Percentiles rank a stretch among this genome's conserved stretches.
Conservation (phyloP, 176 grass and related monocot genomes). For the sorghum (Sorghum bicolor) region DNA sequence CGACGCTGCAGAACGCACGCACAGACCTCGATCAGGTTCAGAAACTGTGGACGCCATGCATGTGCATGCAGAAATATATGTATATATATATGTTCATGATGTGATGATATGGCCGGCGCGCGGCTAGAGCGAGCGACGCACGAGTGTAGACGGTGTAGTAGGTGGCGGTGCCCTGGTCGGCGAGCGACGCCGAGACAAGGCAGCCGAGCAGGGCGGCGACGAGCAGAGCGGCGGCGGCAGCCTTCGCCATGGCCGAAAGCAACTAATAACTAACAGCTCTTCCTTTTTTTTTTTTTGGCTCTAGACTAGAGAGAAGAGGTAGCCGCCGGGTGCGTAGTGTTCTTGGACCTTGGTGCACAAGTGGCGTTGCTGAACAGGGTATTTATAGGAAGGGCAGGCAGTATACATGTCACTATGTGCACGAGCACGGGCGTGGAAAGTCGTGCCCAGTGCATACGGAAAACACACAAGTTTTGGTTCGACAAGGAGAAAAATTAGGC, state of each 20-base stretch:
- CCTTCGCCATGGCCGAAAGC: neutral
- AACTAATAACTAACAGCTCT: neutral
- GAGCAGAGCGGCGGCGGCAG: neutral
- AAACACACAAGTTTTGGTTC: neutral
- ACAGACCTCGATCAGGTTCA: too few species aligned
- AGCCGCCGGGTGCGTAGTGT: neutral
- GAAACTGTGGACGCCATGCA: too few species aligned
- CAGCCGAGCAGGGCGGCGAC: constrained; percentile 1
- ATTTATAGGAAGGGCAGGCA: neutral
- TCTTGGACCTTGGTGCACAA: neutral
- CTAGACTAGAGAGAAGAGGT: neutral
- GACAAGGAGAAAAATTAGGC: neutral
- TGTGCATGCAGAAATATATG: too few species aligned
- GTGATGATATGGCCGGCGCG: neutral
- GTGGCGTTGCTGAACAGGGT: neutral
- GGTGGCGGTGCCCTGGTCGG: constrained; percentile 23
- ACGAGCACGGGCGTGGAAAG: neutral
- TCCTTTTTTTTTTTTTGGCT: neutral
- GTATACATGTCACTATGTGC: neutral
- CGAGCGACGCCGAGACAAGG: constrained; percentile 14
- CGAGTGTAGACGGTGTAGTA: constrained; percentile 19
- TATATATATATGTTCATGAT: too few species aligned
- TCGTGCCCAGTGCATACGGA: neutral
- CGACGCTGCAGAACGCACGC: neutral
- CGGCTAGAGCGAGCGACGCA: neutral